These are phyloP conservation scores for Apiospora rasikravindrae DNA, from an alignment of 2,329 filamentous ascomycete genomes.

Conservation along the genomic window DNA sequence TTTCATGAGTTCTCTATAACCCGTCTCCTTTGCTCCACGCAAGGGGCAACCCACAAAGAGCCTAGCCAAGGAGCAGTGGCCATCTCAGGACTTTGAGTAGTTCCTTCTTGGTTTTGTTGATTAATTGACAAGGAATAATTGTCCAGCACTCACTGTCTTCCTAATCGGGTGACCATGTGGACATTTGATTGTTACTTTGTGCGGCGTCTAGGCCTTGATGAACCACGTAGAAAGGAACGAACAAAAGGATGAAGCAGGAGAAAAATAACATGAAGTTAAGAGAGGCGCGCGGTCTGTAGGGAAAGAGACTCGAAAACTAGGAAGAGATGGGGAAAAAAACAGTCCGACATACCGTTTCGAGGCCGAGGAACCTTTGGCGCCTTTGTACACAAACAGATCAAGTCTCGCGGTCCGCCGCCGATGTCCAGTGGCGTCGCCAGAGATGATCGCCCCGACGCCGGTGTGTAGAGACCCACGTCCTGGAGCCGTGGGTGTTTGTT, in stretches of 20 bases:
- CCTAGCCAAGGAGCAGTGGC: neutral
- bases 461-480: constrained; percentile 43
- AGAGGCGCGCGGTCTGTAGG: neutral
- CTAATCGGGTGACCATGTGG: neutral
- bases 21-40: neutral
- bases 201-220: neutral
- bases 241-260: no score
- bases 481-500: constrained; percentile 42
- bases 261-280: neutral
- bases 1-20: neutral
- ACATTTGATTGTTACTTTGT: neutral
- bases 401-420: constrained; percentile 39
- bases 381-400: constrained; percentile 62
- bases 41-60: neutral
- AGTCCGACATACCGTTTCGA: constrained; percentile 58
- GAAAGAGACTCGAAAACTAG: neutral
- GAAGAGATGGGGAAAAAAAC: neutral
- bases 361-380: constrained; percentile 63
- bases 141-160: neutral
- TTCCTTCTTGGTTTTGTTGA: neutral
- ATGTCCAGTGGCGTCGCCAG: constrained; percentile 18
- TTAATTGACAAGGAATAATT: neutral
- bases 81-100: neutral
- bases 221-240: neutral
- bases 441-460: constrained; percentile 27